Conservation (phyloP, 805 yeast species). For the Candida michaelii region DNA sequence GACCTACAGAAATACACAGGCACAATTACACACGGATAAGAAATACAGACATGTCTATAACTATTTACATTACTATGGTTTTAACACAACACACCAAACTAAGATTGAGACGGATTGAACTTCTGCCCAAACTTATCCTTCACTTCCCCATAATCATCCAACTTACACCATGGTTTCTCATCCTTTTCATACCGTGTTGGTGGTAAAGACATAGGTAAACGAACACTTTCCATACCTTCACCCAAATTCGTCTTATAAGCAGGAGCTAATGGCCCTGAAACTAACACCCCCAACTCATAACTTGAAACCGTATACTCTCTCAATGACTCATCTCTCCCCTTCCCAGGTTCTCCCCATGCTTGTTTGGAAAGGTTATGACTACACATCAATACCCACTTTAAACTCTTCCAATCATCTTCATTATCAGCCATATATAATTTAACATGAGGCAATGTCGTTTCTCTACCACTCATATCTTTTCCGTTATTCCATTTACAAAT, state of each 20-base stretch:
- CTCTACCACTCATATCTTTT: constrained; percentile 28
- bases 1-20: no score
- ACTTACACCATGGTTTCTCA: constrained; percentile 53
- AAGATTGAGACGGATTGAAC: constrained; percentile 9
- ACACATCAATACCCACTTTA: constrained; percentile 71
- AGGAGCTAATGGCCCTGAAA: constrained; percentile 39
- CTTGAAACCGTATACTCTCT: constrained; percentile 27
- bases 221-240: constrained; percentile 28
- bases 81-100: no score
- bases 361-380: constrained; percentile 73
- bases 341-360: constrained; percentile 71
- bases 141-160: constrained; percentile 21
- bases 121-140: constrained; percentile 25
- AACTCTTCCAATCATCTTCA: constrained; percentile 46
- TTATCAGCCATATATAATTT: constrained; percentile 62
- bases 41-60: no score
- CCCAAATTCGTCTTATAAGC: constrained; percentile 36
- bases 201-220: constrained; percentile 58
- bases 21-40: no score
- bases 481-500: constrained; percentile 45
- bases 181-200: constrained; percentile 34
- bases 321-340: constrained; percentile 18
- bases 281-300: constrained; percentile 39
- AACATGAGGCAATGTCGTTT: constrained; percentile 58
- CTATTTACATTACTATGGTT: no score